Percentiles rank a stretch among this genome's conserved stretches.
phyloP scores from a whole-genome alignment of 148 eudicot genomes.

The Arctostaphylos glauca region DNA sequence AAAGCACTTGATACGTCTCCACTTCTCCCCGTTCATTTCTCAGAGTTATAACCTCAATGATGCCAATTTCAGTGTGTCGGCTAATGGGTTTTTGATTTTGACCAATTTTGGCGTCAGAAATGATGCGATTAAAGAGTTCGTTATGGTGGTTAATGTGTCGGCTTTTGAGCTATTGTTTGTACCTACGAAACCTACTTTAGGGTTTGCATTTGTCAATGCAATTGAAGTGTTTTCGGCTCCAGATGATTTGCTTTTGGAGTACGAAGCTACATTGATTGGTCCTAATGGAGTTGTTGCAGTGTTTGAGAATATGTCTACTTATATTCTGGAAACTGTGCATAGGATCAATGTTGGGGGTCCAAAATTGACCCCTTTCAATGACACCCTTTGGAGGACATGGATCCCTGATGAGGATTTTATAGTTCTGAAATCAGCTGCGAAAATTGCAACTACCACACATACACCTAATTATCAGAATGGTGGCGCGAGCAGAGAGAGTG shows the following conservation, averaged over 20 bases:
- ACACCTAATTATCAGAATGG: constrained; percentile 55
- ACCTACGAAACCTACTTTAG: constrained; percentile 31
- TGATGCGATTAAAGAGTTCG: constrained; percentile 57
- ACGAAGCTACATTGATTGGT: constrained; percentile 43
- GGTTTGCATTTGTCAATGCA: constrained; percentile 70
- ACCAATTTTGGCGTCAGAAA: constrained; percentile 34
- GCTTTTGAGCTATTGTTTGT: constrained; percentile 50
- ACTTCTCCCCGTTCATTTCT: constrained; percentile 66
- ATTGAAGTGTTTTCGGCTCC: constrained; percentile 92
- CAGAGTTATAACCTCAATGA: constrained; percentile 42
- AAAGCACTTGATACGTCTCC: constrained; percentile 72
- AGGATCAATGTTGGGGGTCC: constrained; percentile 91
- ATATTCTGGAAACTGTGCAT: constrained; percentile 63
- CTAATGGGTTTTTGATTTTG: constrained; percentile 59
- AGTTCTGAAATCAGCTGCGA: constrained; percentile 66
- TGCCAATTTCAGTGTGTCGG: constrained; percentile 63
- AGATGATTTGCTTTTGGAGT: constrained; percentile 49
- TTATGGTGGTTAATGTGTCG: constrained; percentile 39
- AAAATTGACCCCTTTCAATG: constrained; percentile 80
- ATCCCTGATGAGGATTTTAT: constrained; percentile 76
- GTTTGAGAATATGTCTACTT: constrained; percentile 47
- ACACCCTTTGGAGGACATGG: constrained; percentile 96
- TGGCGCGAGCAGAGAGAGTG: constrained; percentile 62
- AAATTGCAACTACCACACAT: constrained; percentile 36
- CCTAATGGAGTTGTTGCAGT: constrained; percentile 41